phyloP scores from a whole-genome alignment of 805 yeast species.

The Hanseniaspora mollemarum region DNA sequence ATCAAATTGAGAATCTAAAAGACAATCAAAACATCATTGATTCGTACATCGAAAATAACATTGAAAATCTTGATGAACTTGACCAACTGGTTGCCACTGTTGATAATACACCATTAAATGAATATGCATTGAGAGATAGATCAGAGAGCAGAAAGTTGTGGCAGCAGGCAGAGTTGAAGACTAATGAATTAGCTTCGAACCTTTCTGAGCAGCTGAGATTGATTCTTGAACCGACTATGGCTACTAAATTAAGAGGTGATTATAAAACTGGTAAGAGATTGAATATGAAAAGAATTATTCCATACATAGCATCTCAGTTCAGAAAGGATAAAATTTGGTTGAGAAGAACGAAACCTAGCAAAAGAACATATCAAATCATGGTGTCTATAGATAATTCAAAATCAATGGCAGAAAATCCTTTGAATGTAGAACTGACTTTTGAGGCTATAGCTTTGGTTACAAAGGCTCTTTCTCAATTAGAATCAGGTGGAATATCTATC shows the following conservation, averaged over 20 bases:
- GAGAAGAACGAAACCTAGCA: conserved; percentile 92
- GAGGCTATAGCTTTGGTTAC: conserved; percentile 89
- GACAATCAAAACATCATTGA: conserved; percentile 30
- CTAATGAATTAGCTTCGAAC: conserved; percentile 76
- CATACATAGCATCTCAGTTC: conserved; percentile 94
- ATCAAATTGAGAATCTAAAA: conserved; percentile 38
- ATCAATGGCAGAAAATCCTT: conserved; percentile 82
- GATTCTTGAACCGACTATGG: conserved; percentile 87
- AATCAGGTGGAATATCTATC: conserved; percentile 83
- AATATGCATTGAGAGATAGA: conserved; percentile 38
- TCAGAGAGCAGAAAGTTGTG: conserved; percentile 69
- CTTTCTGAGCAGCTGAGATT: conserved; percentile 86
- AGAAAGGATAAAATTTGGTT: conserved; percentile 97
- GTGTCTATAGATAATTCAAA: conserved; percentile 94
- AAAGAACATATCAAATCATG: conserved; percentile 95
- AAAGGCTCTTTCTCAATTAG: conserved; percentile 84
- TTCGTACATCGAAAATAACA: conserved; percentile 20
- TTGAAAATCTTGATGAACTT: conserved; percentile 27
- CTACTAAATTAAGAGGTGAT: conserved; percentile 92
- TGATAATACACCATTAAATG: conserved; percentile 24
- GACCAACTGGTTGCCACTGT: conserved; percentile 30
- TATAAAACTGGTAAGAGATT: conserved; percentile 93
- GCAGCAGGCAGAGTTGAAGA: conserved; percentile 72
- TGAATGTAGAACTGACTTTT: conserved; percentile 82
- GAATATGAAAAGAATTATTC: conserved; percentile 94